Base-by-base conservation (phyloP, 2,329 filamentous ascomycete species). In the Xylariaceae sp. region DNA sequence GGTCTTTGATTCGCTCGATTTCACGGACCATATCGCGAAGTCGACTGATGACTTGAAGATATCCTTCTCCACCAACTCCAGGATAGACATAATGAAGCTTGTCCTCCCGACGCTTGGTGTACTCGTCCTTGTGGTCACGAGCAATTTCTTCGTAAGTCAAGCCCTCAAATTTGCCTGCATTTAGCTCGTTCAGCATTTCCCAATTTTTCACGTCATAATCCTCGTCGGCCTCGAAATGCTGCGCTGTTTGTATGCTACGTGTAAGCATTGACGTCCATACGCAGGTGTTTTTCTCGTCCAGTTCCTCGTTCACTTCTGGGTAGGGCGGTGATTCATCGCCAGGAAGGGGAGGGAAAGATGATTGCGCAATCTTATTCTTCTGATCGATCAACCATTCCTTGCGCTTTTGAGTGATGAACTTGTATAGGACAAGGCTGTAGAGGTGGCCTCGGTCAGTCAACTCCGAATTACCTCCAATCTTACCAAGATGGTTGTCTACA, bases 201-300 rank as follows among this genome's bases (percentile, higher is more conserved):
- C 93, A 96, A 63, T 96, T 90, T 77, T 99, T 99, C 64, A 95
- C 87, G 62, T 97, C 94, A 70, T 93, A 96, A 48, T 96, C 91
- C 18, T 97, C 93, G 60, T 97, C 94, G 0, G 78, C 81, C 62
- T 96, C 89, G 70, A 97, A 99, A 70, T 89, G 88, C 60, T 94
- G 86, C 0, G 89, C 92, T 0, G 92, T 95, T 68, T 96, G 86
- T 44, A 94, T 87, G 55, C 90, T 92, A 60, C 94, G 89, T 69
- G 89, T 88, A 59, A 99, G 83, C 93, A 97, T 97, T 2, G 91
- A 96, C 0, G 93, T 97, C 94, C 94, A 99, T 13, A 99, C 91
- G 71, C 94, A 99, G 70, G 97, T 97, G 69, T 91, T 91, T 77
- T 96, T 96, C 66, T 89, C 82, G 24, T 88, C 83, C 24, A 86